Evolutionary conservation across 2,329 filamentous ascomycete genomes (phyloP).

Genomic region (Apiospora hydei): DNA sequence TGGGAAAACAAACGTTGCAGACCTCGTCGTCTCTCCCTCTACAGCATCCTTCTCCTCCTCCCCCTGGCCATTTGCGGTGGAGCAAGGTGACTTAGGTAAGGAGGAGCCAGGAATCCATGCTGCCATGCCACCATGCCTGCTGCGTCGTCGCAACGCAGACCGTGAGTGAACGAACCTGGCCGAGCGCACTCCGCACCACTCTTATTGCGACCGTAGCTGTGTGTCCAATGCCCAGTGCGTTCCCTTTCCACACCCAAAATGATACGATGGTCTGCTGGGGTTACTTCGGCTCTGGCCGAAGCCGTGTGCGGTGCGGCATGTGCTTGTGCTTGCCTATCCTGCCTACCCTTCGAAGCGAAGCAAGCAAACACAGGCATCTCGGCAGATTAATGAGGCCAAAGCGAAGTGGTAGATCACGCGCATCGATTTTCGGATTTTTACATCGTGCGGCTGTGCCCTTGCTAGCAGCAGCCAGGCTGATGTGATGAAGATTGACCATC

Average conservation of each 20-base stretch:
- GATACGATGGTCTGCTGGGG: conserved; percentile 2
- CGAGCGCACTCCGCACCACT: conserved; percentile 16
- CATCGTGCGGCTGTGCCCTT: neutral
- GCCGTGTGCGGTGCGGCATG: conserved; percentile 1
- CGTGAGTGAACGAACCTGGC: conserved; percentile 1
- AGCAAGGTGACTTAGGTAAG: conserved; percentile 1
- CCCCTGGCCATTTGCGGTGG: conserved; percentile 2
- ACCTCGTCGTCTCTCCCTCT: neutral
- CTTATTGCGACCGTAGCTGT: neutral
- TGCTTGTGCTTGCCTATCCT: neutral
- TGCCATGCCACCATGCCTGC: neutral
- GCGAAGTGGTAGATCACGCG: neutral
- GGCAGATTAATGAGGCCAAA: neutral
- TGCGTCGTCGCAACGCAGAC: neutral
- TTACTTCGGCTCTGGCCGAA: neutral
- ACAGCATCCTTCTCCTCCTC: neutral
- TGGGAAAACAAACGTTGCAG: neutral
- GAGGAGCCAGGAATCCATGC: neutral
- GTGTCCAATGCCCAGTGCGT: neutral
- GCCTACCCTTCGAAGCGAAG: neutral
- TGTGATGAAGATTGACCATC: neutral
- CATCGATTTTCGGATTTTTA: neutral
- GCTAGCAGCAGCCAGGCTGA: neutral
- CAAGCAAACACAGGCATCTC: neutral
- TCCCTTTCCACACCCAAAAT: neutral